These are phyloP conservation scores for Cicer arietinum DNA, from an alignment of 306 rosid species.

Conservation along the genomic window DNA sequence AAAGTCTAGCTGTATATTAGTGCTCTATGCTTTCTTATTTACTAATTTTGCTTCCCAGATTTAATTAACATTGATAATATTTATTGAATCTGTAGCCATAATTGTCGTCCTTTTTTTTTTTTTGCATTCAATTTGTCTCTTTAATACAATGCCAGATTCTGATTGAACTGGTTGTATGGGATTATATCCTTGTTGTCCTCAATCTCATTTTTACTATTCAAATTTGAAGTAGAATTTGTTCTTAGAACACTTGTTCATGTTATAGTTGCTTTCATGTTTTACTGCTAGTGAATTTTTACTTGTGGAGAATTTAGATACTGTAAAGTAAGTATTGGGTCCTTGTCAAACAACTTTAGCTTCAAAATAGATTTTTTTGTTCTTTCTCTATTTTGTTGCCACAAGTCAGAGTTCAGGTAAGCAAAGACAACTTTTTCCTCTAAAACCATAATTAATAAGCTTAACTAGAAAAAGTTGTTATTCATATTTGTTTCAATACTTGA, in stretches of 20 bases:
- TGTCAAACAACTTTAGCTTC: slow-evolving; percentile 4
- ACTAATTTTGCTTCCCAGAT: neutral
- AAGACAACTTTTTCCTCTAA: neutral
- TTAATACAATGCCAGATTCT: slow-evolving; percentile 1
- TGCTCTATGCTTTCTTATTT: slow-evolving; percentile 17
- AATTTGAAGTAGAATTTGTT: neutral
- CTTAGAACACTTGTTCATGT: neutral
- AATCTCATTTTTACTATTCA: slow-evolving; percentile 1
- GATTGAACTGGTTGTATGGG: slow-evolving; percentile 17
- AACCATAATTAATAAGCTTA: neutral
- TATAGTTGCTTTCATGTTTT: neutral
- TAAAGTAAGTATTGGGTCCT: slow-evolving; percentile 9
- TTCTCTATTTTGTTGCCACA: neutral
- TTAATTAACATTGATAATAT: neutral
- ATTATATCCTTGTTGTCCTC: slow-evolving; percentile 10
- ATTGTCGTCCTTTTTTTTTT: neutral
- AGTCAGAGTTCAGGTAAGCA: neutral
- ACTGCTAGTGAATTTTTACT: neutral
- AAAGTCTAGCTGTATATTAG: neutral
- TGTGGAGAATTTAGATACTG: slow-evolving; percentile 6
- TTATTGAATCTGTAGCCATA: neutral
- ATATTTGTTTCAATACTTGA: neutral
- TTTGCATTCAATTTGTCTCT: neutral
- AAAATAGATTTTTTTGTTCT: neutral
- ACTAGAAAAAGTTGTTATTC: neutral